These are phyloP conservation scores for Pelargonium hybrid DNA, from an alignment of 441 rosid genomes.

Conservation along the genomic window DNA sequence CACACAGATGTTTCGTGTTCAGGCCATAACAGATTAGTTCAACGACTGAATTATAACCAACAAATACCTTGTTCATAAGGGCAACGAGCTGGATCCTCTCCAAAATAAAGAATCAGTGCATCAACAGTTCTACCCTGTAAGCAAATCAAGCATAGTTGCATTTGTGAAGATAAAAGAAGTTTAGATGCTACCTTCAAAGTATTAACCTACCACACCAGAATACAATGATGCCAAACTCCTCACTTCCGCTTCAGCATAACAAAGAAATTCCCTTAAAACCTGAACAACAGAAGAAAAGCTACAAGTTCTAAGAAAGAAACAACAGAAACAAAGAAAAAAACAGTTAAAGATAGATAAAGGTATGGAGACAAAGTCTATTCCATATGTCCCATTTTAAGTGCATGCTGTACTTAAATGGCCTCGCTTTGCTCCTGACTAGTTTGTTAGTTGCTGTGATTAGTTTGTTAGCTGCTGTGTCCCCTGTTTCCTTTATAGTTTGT, in stretches of 20 bases:
- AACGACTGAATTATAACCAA: background rate
- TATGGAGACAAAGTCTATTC: no score
- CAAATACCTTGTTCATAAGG: constrained; percentile 62
- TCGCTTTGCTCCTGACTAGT: no score
- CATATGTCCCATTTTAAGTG: no score
- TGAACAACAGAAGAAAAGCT: constrained; percentile 13
- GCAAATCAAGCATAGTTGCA: constrained; percentile 7
- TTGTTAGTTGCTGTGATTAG: no score
- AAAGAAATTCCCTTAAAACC: constrained; percentile 54
- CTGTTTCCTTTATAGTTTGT: no score
- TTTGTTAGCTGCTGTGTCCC: no score
- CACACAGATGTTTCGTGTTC: background rate
- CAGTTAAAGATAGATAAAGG: no score
- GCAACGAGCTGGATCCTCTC: constrained; percentile 72
- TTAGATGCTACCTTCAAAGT: background rate
- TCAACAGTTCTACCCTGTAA: constrained; percentile 68
- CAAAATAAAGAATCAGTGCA: constrained; percentile 56
- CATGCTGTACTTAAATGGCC: no score
- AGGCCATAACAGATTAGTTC: background rate
- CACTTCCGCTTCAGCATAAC: constrained; percentile 60
- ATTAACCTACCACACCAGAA: constrained; percentile 47
- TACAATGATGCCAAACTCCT: constrained; percentile 53
- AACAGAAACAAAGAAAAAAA: background rate
- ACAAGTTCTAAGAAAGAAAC: background rate
- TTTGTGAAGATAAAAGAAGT: constrained; percentile 1